Conservation (phyloP, 148 eudicot species). For the Cornus suecica region DNA sequence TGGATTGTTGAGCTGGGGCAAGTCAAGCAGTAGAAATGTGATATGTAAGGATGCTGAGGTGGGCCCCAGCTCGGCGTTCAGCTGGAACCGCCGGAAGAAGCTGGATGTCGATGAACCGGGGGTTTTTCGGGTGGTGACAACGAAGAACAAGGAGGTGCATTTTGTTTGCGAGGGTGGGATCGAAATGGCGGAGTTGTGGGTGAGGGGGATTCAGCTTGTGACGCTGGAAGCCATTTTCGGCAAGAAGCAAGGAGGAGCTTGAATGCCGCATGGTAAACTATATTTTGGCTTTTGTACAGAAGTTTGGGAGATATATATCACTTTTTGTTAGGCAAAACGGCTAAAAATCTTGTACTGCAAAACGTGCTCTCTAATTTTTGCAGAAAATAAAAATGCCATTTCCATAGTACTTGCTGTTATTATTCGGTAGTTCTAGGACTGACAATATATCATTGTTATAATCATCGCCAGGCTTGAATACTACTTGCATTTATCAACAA, state of each 20-base stretch:
- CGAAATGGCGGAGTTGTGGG: slow-evolving; percentile 68
- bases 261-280: neutral
- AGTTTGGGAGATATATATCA: neutral
- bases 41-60: slow-evolving; percentile 49
- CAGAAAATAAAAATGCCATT: too few relatives aligned
- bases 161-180: slow-evolving; percentile 59
- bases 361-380: too few relatives aligned
- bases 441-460: too few relatives aligned
- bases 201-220: slow-evolving; percentile 62
- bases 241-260: slow-evolving; percentile 21
- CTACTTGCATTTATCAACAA: too few relatives aligned
- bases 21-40: slow-evolving; percentile 56
- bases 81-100: slow-evolving; percentile 47
- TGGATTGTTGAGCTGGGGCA: slow-evolving; percentile 69
- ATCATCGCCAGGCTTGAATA: too few relatives aligned
- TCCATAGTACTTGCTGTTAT: too few relatives aligned
- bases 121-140: slow-evolving; percentile 58
- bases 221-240: slow-evolving; percentile 64
- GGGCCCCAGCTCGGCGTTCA: slow-evolving; percentile 52
- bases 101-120: slow-evolving; percentile 42
- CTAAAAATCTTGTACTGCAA: neutral
- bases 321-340: neutral
- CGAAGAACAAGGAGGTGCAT: slow-evolving; percentile 58
- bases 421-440: too few relatives aligned
- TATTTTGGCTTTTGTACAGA: neutral